Base-by-base conservation (phyloP, 2,329 filamentous ascomycete species). In the Ophiosphaerella narmari region DNA sequence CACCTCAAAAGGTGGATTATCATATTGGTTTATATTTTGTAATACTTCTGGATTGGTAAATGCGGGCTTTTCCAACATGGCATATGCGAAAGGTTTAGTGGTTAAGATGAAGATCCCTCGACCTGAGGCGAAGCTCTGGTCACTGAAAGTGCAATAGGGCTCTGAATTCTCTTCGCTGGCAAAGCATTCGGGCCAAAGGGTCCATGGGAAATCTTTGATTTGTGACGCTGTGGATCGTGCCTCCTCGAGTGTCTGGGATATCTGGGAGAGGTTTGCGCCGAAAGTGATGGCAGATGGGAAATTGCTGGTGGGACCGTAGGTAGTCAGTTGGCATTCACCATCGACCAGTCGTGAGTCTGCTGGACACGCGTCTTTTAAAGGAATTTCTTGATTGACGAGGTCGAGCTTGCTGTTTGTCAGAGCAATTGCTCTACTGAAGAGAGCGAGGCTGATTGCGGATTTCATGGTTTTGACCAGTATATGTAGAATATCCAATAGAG, bases 141-240 rank as follows among this genome's bases (percentile, higher is more conserved):
- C 49, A 37, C 52, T 62, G 52, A 71, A 72, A 31, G 68, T 59
- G 43, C 70, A 72, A 29, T 65, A 60, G 1, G 68, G 61, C 4
- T 67, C 63, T 21, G 52, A 37, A 12, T 50, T 60, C 16, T 66
- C 48, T 8, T 66, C 60, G 24, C 55, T 66, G 1, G 64, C 55
- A 42, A 65, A 71, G 43, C 69, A 71, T 46, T 70, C 60, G 0
- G 69, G 69, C 62, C 63, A 66, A 41, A 63, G 67, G 0, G 67
- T 66, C 69, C 69, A 72, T 2, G 66, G 68, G 34, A 68, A 69
- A 37, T 67, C 43, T 7, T 52, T 41, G 6, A 50, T 16, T 33
- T 58, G 41, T 29, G 60, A 53, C 7, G 65, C 66, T n/a, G 52
- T 33, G 6, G 32, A 40, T 11, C 62, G 58, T 13, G 66, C 53